Percentiles rank a stretch among this genome's conserved stretches.
Evolutionary conservation across 129 eudicot genomes (phyloP).

Genomic region (Gnaphalium uliginosum): DNA sequence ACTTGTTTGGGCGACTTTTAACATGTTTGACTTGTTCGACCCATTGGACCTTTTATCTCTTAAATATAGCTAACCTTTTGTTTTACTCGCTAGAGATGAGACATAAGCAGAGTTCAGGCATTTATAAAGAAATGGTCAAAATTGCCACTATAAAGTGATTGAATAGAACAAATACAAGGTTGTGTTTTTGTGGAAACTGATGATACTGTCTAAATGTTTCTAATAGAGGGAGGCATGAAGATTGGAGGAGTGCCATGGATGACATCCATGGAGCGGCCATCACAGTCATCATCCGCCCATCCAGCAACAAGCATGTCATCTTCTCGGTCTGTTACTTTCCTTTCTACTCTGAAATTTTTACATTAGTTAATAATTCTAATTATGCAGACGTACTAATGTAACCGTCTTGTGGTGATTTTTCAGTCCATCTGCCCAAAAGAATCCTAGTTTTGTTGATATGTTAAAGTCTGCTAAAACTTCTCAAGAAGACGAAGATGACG

Average conservation of each 20-base stretch:
- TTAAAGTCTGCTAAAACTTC: slow-evolving; percentile 62
- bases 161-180: not conserved
- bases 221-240: slow-evolving; percentile 42
- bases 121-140: not conserved
- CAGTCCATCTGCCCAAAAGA: slow-evolving; percentile 69
- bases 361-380: not conserved
- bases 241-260: slow-evolving; percentile 64
- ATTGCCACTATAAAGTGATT: not conserved
- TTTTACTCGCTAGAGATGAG: no score
- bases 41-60: no score
- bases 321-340: slow-evolving; percentile 58
- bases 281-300: slow-evolving; percentile 74
- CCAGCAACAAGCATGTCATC: slow-evolving; percentile 54
- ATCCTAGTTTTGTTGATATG: slow-evolving; percentile 83
- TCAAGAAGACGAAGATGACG: slow-evolving; percentile 79
- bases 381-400: not conserved
- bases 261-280: slow-evolving; percentile 56
- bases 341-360: slow-evolving; percentile 7
- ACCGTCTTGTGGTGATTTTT: slow-evolving; percentile 4
- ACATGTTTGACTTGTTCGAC: no score
- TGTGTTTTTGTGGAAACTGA: not conserved
- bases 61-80: no score
- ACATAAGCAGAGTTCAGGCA: no score
- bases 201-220: not conserved
- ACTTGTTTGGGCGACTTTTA: no score